phyloP scores from a whole-genome alignment of 2,329 filamentous ascomycete species.

The Cadophora gregata region DNA sequence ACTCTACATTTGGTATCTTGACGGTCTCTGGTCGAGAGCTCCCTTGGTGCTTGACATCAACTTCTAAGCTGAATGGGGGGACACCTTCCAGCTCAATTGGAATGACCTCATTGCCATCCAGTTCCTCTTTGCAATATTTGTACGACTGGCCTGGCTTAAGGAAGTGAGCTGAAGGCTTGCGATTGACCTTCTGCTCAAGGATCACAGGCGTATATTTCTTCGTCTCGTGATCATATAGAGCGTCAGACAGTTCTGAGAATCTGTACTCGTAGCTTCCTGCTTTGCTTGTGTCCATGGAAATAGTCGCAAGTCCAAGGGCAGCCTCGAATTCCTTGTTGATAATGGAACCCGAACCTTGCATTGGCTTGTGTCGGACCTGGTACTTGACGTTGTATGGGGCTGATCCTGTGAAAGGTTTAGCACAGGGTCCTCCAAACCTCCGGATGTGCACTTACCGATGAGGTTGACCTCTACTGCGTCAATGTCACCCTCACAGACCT shows the following conservation, averaged over 20 bases:
- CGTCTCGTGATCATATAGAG: slow-evolving; percentile 79
- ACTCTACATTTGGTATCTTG: slow-evolving; percentile 78
- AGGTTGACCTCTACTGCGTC: slow-evolving; percentile 85
- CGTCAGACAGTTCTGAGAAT: slow-evolving; percentile 83
- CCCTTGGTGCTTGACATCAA: slow-evolving; percentile 92
- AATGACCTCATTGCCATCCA: slow-evolving; percentile 82
- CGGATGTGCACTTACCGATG: slow-evolving; percentile 61
- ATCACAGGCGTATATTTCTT: slow-evolving; percentile 69
- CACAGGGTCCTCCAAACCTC: not conserved
- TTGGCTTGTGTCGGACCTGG: slow-evolving; percentile 74
- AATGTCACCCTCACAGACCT: slow-evolving; percentile 94
- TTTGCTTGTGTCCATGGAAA: slow-evolving; percentile 85
- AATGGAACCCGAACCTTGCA: slow-evolving; percentile 67
- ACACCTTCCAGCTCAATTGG: slow-evolving; percentile 83
- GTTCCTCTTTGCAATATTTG: slow-evolving; percentile 90
- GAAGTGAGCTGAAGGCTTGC: slow-evolving; percentile 83
- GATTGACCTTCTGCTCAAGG: slow-evolving; percentile 83
- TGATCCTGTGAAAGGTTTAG: slow-evolving; percentile 57
- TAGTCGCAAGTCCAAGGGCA: slow-evolving; percentile 74
- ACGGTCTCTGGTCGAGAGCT: slow-evolving; percentile 81
- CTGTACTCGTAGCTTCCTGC: slow-evolving; percentile 86
- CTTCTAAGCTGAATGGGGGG: slow-evolving; percentile 87
- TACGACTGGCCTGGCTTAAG: slow-evolving; percentile 88
- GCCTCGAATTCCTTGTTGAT: slow-evolving; percentile 77
- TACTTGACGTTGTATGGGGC: slow-evolving; percentile 87